Percentiles rank a stretch among this genome's conserved stretches.
Conservation (phyloP, 2,329 filamentous ascomycete species). For the Trichoderma harzianum region DNA sequence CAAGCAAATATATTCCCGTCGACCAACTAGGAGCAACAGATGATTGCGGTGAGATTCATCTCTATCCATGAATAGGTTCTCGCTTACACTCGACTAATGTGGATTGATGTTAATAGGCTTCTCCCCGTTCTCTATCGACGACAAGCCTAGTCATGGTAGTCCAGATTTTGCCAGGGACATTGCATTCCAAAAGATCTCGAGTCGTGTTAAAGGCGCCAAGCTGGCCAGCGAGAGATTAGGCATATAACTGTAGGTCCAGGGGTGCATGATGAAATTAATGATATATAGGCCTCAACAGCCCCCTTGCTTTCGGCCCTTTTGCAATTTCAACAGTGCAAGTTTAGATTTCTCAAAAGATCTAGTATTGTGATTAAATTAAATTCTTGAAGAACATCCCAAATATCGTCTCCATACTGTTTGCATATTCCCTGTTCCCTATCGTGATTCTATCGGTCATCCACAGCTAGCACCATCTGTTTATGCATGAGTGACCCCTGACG, state of each 20-base stretch:
- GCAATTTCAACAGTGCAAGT: background rate
- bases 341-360: background rate
- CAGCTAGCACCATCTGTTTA: no score
- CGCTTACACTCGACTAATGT: background rate
- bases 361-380: background rate
- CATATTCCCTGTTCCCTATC: no score
- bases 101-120: background rate
- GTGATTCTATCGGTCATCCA: no score
- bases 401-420: no score
- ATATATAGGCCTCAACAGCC: no score
- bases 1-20: slow-evolving; percentile 12
- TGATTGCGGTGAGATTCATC: slow-evolving; percentile 13
- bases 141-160: slow-evolving; percentile 18
- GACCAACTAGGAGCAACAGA: slow-evolving; percentile 20
- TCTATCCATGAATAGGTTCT: background rate
- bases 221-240: slow-evolving; percentile 16
- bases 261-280: background rate
- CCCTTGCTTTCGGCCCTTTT: no score
- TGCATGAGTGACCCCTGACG: no score
- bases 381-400: no score
- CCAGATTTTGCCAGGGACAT: slow-evolving; percentile 19
- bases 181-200: slow-evolving; percentile 19
- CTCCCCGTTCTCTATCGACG: slow-evolving; percentile 20
- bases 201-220: slow-evolving; percentile 10
- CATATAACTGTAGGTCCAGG: background rate